Base-by-base conservation (phyloP, 2,329 filamentous ascomycete genomes). In the Sclerotinia trifoliorum region DNA sequence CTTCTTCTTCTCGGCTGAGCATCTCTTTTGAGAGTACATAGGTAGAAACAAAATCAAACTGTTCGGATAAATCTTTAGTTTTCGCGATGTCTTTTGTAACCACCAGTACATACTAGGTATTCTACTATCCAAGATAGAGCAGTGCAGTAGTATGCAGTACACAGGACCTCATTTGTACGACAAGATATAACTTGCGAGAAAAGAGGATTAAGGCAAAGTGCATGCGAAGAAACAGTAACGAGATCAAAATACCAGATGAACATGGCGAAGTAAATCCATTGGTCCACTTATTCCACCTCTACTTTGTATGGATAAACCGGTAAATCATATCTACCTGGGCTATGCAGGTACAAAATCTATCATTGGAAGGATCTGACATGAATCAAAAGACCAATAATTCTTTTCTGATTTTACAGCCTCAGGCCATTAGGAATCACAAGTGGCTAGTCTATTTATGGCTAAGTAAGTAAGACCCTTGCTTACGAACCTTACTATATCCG, bases 171-270 rank as follows among this genome's bases (percentile, higher is more conserved):
- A 3, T 39, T 21, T 6, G 46, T 63, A 42, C n/a, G 29, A 51
- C 60, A 42, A 49, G 11, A 63, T 51, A 26, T 46, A 42, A 42
- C 39, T 39, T 39, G 32, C 32, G 55, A 24, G 29, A 51, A 11
- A 32, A 61, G 46, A 61, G 44, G 58, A 61, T 49, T 7, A 49
- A 62, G 44, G 46, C 26, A 32, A 35, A 49, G 58, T 62, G 58
- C 58, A 62, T 49, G n/a, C 44, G 35, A 26, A 62, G 44, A 61
- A 48, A 62, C 44, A n/a, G 44, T 29, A 19, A 39, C 21, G n/a
- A 60, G 29, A 61, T 61, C 26, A 35, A 49, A 35, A 48, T 62
- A 62, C 17, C 58, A 62, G 58, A 62, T 19, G 58, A 62, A 62
- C 58, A 48, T 49, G 56, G 56, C 56, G 32, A 57, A 57, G 55